Percentiles rank a stretch among this genome's conserved stretches.
Conservation (phyloP, 140 eudicot species). For the Oenanthe javanica region DNA sequence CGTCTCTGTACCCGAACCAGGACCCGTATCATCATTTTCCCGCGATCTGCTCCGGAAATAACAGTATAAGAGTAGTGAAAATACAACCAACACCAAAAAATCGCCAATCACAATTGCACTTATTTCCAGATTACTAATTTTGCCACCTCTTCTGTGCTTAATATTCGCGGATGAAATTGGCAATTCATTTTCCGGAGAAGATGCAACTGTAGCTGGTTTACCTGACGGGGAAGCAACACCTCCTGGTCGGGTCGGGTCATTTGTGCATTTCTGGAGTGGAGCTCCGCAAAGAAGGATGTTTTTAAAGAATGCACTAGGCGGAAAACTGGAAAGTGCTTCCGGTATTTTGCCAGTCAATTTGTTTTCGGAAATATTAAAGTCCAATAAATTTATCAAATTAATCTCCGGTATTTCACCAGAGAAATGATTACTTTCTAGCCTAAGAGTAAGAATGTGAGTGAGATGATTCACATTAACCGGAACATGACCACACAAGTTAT, state of each 20-base stretch:
- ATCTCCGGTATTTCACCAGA: constrained; percentile 38
- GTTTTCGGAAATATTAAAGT: constrained; percentile 60
- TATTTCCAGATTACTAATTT: constrained; percentile 52
- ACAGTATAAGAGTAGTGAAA: constrained; percentile 62
- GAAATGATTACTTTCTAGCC: constrained; percentile 52
- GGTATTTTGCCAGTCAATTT: constrained; percentile 58
- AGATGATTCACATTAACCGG: constrained; percentile 36
- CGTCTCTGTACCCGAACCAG: constrained; percentile 25
- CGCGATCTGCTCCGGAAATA: constrained; percentile 49
- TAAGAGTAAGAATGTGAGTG: constrained; percentile 46
- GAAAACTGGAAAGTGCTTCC: constrained; percentile 41
- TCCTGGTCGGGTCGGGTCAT: constrained; percentile 34
- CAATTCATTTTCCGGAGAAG: constrained; percentile 39
- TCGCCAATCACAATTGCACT: constrained; percentile 69
- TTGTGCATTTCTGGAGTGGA: constrained; percentile 45
- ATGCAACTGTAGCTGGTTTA: constrained; percentile 31
- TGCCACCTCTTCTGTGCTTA: constrained; percentile 23
- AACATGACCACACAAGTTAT: constrained; percentile 53
- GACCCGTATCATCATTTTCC: constrained; percentile 17
- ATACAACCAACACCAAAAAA: constrained; percentile 40
- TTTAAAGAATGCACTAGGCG: constrained; percentile 42
- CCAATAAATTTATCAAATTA: constrained; percentile 32
- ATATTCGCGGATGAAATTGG: constrained; percentile 22
- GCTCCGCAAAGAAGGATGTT: constrained; percentile 55
- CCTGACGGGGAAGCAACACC: constrained; percentile 33